Conservation (phyloP, 2,329 filamentous ascomycete genomes). For the Mycosphaerella sp. region DNA sequence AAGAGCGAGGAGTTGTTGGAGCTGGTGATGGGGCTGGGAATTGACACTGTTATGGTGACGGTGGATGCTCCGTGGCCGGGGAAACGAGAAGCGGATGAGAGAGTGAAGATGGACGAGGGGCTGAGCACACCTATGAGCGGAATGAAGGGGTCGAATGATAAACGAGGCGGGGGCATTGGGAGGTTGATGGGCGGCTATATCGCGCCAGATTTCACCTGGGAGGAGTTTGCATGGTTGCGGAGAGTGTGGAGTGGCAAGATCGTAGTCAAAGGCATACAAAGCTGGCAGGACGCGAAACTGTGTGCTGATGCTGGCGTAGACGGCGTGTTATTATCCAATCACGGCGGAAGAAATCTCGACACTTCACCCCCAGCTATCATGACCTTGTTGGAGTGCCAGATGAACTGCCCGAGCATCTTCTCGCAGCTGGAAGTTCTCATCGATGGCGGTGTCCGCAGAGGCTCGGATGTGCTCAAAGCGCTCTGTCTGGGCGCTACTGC, state of each 20-base stretch:
- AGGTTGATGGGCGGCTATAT: constrained; percentile 53
- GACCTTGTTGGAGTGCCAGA: constrained; percentile 57
- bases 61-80: constrained; percentile 54
- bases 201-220: constrained; percentile 50
- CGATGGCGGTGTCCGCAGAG: constrained; percentile 60
- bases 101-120: constrained; percentile 44
- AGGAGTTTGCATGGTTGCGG: constrained; percentile 43
- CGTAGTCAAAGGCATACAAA: constrained; percentile 41
- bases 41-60: constrained; percentile 53
- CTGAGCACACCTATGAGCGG: constrained; percentile 48
- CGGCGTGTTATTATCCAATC: constrained; percentile 47
- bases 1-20: constrained; percentile 48
- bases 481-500: constrained; percentile 59
- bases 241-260: constrained; percentile 39
- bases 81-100: constrained; percentile 48
- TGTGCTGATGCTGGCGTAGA: constrained; percentile 40
- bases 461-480: constrained; percentile 62
- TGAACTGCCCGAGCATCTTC: constrained; percentile 56
- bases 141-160: constrained; percentile 46
- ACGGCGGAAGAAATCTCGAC: constrained; percentile 47
- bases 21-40: constrained; percentile 43
- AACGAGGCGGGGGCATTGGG: constrained; percentile 51
- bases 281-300: constrained; percentile 38
- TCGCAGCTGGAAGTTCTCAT: constrained; percentile 56
- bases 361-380: constrained; percentile 50